Evolutionary conservation across 2,329 filamentous ascomycete species (phyloP).

Genomic region (Aspergillus carbonarius): DNA sequence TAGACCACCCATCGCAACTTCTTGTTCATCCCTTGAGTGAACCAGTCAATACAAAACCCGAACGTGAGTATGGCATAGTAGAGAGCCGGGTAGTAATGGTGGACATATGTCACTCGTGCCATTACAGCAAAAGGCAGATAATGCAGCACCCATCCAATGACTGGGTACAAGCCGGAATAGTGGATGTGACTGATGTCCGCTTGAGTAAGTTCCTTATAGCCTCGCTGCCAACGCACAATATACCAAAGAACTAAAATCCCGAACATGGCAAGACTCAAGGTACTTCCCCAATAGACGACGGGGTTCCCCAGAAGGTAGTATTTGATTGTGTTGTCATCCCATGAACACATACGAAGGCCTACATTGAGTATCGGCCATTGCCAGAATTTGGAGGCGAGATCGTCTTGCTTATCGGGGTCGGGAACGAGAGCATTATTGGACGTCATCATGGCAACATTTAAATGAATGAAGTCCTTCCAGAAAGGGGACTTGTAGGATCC

Average conservation of each 20-base stretch:
- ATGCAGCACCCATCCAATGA: conserved; percentile 93
- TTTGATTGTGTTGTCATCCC: conserved; percentile 93
- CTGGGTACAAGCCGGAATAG: conserved; percentile 86
- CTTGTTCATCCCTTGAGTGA: conserved; percentile 65
- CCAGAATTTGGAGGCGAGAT: conserved; percentile 95
- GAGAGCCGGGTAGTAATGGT: conserved; percentile 97
- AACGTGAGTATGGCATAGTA: conserved; percentile 93
- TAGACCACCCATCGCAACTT: conserved; percentile 69
- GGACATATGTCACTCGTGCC: conserved; percentile 98
- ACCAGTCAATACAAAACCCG: conserved; percentile 87
- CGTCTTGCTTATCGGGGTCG: conserved; percentile 98
- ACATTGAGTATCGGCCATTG: conserved; percentile 97
- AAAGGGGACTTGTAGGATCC: conserved; percentile 96
- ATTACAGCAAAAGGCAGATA: conserved; percentile 95
- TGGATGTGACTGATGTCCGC: conserved; percentile 90
- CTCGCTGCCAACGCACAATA: conserved; percentile 90
- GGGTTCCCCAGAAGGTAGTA: conserved; percentile 99
- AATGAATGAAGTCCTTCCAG: conserved; percentile 93
- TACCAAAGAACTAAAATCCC: conserved; percentile 77
- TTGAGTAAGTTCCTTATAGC: conserved; percentile 77
- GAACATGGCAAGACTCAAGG: conserved; percentile 72
- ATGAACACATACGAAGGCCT: conserved; percentile 96
- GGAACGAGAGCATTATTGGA: conserved; percentile 98
- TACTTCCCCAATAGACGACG: conserved; percentile 92
- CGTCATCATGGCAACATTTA: conserved; percentile 99